Conservation (phyloP, 2,329 filamentous ascomycete species). For the Aspergillus fructus region DNA sequence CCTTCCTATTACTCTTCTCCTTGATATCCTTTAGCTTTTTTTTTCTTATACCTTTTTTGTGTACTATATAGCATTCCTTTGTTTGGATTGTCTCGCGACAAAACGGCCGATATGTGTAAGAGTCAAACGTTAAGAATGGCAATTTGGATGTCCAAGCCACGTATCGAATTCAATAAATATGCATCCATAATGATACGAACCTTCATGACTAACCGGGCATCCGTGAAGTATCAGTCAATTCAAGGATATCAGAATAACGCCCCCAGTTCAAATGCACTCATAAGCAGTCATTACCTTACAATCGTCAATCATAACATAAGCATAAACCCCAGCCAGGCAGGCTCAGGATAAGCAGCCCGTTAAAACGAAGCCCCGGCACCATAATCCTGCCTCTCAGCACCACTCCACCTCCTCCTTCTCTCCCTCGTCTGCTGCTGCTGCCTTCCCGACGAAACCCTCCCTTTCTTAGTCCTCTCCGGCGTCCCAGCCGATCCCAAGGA, state of each 20-base stretch:
- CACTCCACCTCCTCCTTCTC: slow-evolving; percentile 22
- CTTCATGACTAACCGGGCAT: background rate
- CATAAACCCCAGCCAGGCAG: background rate
- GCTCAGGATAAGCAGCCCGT: background rate
- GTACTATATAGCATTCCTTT: background rate
- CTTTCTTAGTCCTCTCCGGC: slow-evolving; percentile 14
- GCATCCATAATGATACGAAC: background rate
- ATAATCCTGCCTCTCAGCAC: slow-evolving; percentile 16
- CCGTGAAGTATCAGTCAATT: background rate
- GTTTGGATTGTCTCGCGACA: background rate
- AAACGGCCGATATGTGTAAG: slow-evolving; percentile 5
- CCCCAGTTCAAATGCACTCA: background rate
- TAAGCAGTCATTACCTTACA: slow-evolving; percentile 1
- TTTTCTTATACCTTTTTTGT: background rate
- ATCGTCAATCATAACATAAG: background rate
- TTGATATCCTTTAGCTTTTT: background rate
- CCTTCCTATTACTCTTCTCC: background rate
- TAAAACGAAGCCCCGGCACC: slow-evolving; percentile 7
- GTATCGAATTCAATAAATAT: too few relatives aligned
- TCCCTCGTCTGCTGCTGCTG: slow-evolving; percentile 18
- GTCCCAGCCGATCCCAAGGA: background rate
- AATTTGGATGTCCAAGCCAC: background rate
- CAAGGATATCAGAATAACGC: background rate
- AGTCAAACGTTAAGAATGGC: background rate
- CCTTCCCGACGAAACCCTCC: slow-evolving; percentile 11